Conservation (phyloP, 164 flowering plant genomes). For the Piper longum region DNA sequence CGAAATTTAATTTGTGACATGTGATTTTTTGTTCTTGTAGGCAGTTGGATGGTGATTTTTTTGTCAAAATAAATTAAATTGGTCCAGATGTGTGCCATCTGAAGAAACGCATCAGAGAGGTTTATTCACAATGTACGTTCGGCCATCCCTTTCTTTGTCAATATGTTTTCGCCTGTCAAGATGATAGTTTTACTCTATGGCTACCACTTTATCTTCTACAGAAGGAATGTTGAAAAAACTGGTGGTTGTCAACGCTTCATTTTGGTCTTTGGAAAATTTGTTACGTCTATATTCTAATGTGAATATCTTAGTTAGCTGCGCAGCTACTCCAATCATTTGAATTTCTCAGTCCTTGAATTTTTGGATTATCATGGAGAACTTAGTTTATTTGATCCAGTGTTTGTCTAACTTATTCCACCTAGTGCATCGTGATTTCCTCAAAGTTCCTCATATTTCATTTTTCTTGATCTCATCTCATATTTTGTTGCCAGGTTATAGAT, state of each 20-base stretch:
- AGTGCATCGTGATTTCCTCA: not conserved
- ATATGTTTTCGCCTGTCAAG: not conserved
- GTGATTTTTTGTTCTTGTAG: not conserved
- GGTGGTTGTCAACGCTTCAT: not conserved
- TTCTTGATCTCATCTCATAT: too few relatives aligned
- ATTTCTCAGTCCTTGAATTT: too few relatives aligned
- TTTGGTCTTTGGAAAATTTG: not conserved
- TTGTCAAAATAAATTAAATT: not conserved
- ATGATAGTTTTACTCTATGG: not conserved
- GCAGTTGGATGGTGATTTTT: not conserved
- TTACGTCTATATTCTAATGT: not conserved
- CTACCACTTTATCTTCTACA: not conserved
- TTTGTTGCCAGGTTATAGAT: too few relatives aligned
- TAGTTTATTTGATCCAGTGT: too few relatives aligned
- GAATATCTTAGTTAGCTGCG: not conserved
- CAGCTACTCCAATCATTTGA: not conserved
- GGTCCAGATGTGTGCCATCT: constrained; percentile 25
- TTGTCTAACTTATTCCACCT: not conserved
- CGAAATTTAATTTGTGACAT: not conserved
- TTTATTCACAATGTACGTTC: constrained; percentile 16
- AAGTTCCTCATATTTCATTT: not conserved
- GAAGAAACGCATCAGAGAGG: constrained; percentile 32
- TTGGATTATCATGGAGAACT: too few relatives aligned
- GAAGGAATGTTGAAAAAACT: not conserved
- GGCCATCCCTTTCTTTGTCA: constrained; percentile 22